Conservation (phyloP, 352 stramenopile genomes). For the Phytophthora pisi region DNA sequence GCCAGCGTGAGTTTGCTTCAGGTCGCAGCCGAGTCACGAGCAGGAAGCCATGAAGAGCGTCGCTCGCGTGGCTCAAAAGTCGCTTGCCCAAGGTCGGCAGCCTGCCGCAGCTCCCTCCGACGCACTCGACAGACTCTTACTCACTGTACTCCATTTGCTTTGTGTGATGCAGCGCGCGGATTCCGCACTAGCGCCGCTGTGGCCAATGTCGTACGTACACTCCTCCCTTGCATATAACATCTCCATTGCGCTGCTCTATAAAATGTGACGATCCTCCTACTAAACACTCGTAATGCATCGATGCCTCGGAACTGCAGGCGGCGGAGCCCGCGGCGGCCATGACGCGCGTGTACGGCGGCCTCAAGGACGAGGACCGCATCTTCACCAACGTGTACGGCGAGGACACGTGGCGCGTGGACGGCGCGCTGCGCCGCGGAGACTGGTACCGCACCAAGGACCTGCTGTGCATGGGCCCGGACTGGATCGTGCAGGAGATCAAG, state of each 20-base stretch:
- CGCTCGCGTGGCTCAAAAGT: conserved; percentile 38
- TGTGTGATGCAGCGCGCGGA: conserved; percentile 25
- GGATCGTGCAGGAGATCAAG: conserved; percentile 99
- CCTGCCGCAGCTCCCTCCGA: background rate
- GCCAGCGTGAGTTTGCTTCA: conserved; percentile 33
- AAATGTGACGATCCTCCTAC: conserved; percentile 3
- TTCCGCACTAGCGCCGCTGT: conserved; percentile 48
- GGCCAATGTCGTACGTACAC: conserved; percentile 41
- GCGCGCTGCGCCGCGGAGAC: conserved; percentile 94
- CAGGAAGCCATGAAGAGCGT: conserved; percentile 43
- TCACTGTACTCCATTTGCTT: background rate
- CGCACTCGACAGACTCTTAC: background rate
- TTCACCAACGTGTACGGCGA: conserved; percentile 99
- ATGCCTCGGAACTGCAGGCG: conserved; percentile 21
- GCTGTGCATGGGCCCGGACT: conserved; percentile 98
- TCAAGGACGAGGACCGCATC: conserved; percentile 99
- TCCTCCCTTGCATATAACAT: background rate
- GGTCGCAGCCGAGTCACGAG: conserved; percentile 5
- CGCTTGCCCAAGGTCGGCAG: conserved; percentile 33
- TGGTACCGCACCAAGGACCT: conserved; percentile 98
- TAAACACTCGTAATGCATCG: background rate
- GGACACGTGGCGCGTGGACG: conserved; percentile 88
- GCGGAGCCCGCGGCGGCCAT: conserved; percentile 60
- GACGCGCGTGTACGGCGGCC: conserved; percentile 92
- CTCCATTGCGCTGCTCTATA: background rate